Base-by-base conservation (phyloP, 257 asterid genomes). In the Nicotiana paniculata region DNA sequence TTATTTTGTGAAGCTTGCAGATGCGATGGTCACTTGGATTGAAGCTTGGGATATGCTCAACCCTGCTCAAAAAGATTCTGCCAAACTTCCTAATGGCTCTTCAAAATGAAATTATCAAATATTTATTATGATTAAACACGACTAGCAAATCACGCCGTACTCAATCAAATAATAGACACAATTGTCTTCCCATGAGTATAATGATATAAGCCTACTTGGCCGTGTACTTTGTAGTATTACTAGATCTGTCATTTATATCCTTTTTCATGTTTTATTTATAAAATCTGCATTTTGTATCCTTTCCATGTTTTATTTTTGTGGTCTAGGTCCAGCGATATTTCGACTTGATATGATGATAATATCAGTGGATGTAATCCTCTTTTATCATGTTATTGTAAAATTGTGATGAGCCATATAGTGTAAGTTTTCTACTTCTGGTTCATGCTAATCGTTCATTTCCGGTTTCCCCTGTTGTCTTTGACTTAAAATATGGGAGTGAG, bases 41-140 rank as follows among this genome's bases (percentile, higher is more conserved):
- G 93, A 94, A 82, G 98, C 98, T 64, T 94, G 98, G 98, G 97
- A 94, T 64, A 92, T 90, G 70, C 93, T 93, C 83, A 94, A 93
- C 59, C 93, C 94, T 1, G 10, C 89, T 1, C 3, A 85, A 0
- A 82, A 84, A 65, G 84, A 79, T 46, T 35, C 84, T 1, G 84
- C 68, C 10, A 84, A 84, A 59, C 11, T 51, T 51, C 59, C 78
- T 43, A 43, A 43, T 46, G 61, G 37, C 24, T 72, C 79, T 72
- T 13, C 61, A 46, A 24, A 72, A 46, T 72, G 61, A 72, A 24
- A 24, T 46, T 46, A 21, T 11, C 59, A 72, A 72, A 43, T 21
- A 32, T 13, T 30, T 5, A 65, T 70, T 21, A 21, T 2, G 2
- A 43, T 21, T n/a, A 43, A 21, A 46, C 8, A n/a, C 2, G 7